Base-by-base conservation (phyloP, 179 eudicot species). In the Gypsophila paniculata region DNA sequence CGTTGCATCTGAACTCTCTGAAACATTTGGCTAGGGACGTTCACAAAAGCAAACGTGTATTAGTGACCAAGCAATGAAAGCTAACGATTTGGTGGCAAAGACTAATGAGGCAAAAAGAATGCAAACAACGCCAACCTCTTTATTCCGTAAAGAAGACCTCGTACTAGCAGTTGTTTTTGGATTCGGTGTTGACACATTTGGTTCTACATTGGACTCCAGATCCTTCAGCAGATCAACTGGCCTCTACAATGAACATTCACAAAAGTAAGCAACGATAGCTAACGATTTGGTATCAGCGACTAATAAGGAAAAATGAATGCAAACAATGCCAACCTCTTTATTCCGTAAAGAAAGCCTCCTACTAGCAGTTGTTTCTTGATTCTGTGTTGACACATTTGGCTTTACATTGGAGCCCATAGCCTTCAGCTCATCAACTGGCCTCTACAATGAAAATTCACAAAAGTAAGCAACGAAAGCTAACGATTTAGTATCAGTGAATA, bases 331-430 rank as follows among this genome's bases (percentile, higher is more conserved):
- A 53, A 49, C 66, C 79, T 75, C 61, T 51, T 21, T 60, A 76
- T 77, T 68, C 61, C 65, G 65, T 10, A 77, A 73, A 77, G 76
- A 44, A 36, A 46, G 39, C 62, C 68, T 80, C 63, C 70, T 75
- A 44, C 17, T 55, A 58, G 71, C 39, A 63, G n/a, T 13, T 38
- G 71, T 34, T 34, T 75, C 62, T 38, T 68, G 29, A 26, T 74
- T 68, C 66, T 73, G 9, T 48, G 72, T 39, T 6, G 78, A 52
- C 74, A 44, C 68, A 29, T 61, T 68, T 72, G 63, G 74, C 75
- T 72, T 77, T 26, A 69, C 48, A 69, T 69, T 55, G 54, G 79
- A 69, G 21, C 75, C 44, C 19, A 71, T 68, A 29, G 68, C 79
- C 68, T 65, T 68, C 58, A 23, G 67, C 62, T 62, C 49, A 67